phyloP scores from a whole-genome alignment of 2,329 filamentous ascomycete genomes.

The Epichloe sp. region DNA sequence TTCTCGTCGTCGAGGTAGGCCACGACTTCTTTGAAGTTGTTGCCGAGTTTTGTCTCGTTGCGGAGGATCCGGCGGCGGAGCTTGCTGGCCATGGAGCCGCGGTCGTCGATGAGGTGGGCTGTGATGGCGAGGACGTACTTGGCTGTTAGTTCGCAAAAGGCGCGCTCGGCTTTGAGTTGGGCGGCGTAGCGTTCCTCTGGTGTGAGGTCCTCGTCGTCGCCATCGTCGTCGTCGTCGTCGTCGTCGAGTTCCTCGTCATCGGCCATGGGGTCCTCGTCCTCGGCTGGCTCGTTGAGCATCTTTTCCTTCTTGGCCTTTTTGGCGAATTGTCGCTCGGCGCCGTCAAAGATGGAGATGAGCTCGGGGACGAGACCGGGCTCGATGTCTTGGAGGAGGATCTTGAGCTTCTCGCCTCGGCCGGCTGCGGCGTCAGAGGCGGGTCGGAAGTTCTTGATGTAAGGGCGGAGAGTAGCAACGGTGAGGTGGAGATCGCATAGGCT shows the following conservation, averaged over 20 bases:
- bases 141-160: conserved; percentile 71
- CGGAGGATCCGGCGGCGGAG: conserved; percentile 60
- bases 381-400: conserved; percentile 52
- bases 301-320: conserved; percentile 46
- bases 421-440: conserved; percentile 13
- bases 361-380: conserved; percentile 48
- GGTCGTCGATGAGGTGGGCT: conserved; percentile 58
- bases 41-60: conserved; percentile 69
- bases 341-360: conserved; percentile 64
- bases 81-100: conserved; percentile 44
- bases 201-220: conserved; percentile 41
- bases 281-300: conserved; percentile 48
- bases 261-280: conserved; percentile 61
- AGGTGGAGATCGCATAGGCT: conserved; percentile 72
- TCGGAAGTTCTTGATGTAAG: conserved; percentile 30
- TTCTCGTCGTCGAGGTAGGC: conserved; percentile 64
- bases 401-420: conserved; percentile 18
- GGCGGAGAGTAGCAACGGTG: conserved; percentile 60
- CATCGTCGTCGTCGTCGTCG: conserved; percentile 39
- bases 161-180: conserved; percentile 67
- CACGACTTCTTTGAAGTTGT: conserved; percentile 76
- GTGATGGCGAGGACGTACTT: conserved; percentile 74
- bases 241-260: conserved; percentile 43
- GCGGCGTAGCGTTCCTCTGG: conserved; percentile 47
- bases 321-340: conserved; percentile 65